Conservation (phyloP, 2,329 filamentous ascomycete genomes). For the Bipolaris victoriae region DNA sequence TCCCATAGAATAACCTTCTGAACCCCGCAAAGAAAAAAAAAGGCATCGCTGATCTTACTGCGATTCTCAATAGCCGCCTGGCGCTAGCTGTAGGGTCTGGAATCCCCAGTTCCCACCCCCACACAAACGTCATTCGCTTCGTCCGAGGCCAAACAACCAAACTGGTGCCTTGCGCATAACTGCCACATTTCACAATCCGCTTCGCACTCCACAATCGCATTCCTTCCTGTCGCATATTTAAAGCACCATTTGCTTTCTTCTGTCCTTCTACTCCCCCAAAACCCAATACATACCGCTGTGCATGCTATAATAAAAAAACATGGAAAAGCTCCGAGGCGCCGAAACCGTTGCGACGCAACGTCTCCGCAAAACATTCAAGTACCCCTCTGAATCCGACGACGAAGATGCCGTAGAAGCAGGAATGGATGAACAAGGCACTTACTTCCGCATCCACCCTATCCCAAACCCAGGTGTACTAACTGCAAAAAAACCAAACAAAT, state of each 20-base stretch:
- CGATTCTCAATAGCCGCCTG: background rate
- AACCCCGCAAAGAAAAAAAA: background rate
- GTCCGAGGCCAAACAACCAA: constrained; percentile 4
- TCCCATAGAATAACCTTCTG: background rate
- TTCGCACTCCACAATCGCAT: background rate
- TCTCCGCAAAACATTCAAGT: constrained; percentile 77
- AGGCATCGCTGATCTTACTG: background rate
- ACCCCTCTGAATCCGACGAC: constrained; percentile 66
- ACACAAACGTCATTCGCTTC: constrained; percentile 27
- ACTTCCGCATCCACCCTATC: background rate
- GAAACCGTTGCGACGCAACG: constrained; percentile 58
- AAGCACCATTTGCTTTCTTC: background rate
- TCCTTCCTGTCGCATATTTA: background rate
- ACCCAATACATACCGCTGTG: background rate
- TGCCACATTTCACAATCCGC: constrained; percentile 8
- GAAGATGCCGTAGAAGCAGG: constrained; percentile 63
- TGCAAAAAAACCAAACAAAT: background rate
- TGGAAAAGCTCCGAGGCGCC: constrained; percentile 13
- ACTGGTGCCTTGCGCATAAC: constrained; percentile 9
- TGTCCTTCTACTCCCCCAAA: background rate
- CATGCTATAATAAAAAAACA: background rate
- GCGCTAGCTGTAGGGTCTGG: constrained; percentile 17
- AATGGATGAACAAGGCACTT: constrained; percentile 75
- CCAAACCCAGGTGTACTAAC: too few relatives aligned
- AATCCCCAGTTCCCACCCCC: constrained; percentile 1